Evolutionary conservation across 176 grass and related monocot genomes (phyloP), one percentile per base, ranked within the genome.

Genomic region (Secale cereale): DNA sequence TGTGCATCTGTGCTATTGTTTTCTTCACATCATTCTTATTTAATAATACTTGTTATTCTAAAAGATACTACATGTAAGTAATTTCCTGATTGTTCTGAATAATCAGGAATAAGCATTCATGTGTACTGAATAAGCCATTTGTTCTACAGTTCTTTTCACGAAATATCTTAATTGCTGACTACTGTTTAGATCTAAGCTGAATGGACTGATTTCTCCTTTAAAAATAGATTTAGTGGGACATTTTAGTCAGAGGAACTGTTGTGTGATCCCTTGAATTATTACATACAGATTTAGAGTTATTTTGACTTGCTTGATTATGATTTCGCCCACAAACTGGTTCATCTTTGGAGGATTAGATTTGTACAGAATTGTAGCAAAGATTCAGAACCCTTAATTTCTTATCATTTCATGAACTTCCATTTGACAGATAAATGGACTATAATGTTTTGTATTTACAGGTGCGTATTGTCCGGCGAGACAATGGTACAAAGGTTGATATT

Each of bases 381-480:
- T 74, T 85, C 5, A 60, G 36, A 63, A 10, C 76, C 6, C 59
- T 40, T 41, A 82, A 19, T 41, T 88, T 83, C 19, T 17, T 65
- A 56, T 19, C 7, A 35, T 78, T 70, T 52, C 23, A 0, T 59
- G 16, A 56, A 56, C 10, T 54, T 84, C 28, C 15, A 36, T 68
- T 75, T 39, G 28, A 0, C 12, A 10, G 72, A 3, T 82, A 28
- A 48, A 77, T 77, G 48, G 17, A 83, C 29, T 61, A 20, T 15
- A 62, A 59, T 62, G 28, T 19, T 52, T 16, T 74, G 2, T 76
- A 6, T 87, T 76, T 91, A 88, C 81, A 95, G 97, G 88, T 91
- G 65, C 87, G 91, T 10, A 72, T 94, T 78, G 97, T 98, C 25
- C 82, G 97, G 15, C 77, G 93, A 81, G 97, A 96, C 88, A 95